These are phyloP conservation scores for Cyamopsis tetragonoloba DNA, from an alignment of 306 rosid genomes.

Conservation along the genomic window DNA sequence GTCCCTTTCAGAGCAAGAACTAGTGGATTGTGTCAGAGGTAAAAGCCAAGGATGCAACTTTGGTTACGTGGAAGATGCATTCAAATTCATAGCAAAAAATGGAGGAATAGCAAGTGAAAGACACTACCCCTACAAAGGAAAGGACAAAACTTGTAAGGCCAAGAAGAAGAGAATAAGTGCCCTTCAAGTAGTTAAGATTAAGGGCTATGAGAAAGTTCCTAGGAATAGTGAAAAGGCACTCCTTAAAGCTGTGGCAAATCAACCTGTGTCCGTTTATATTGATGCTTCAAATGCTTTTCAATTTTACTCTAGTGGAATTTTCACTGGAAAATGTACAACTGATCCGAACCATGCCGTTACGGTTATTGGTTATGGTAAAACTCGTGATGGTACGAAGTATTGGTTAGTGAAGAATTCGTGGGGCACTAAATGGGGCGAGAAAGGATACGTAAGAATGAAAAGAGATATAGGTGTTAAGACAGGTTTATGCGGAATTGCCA, in stretches of 20 bases:
- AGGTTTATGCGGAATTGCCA: constrained; percentile 19
- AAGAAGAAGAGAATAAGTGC: not conserved
- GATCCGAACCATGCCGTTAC: not conserved
- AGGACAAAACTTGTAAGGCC: not conserved
- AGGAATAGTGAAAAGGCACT: constrained; percentile 9
- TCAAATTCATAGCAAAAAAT: not conserved
- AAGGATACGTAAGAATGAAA: constrained; percentile 24
- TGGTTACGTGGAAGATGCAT: constrained; percentile 10
- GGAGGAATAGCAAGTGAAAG: constrained; percentile 5
- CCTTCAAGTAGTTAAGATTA: not conserved
- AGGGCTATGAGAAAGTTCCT: constrained; percentile 10
- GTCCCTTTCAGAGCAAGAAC: constrained; percentile 21
- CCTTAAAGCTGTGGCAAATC: not conserved
- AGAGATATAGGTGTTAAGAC: not conserved
- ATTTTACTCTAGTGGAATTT: not conserved
- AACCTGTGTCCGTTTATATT: constrained; percentile 17
- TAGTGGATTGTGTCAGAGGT: constrained; percentile 17
- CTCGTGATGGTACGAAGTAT: constrained; percentile 1
- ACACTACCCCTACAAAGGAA: not conserved
- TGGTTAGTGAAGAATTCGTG: constrained; percentile 33
- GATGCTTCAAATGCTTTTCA: not conserved
- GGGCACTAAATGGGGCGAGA: constrained; percentile 30
- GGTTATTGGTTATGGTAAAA: constrained; percentile 21
- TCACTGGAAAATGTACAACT: not conserved
- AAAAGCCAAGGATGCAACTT: not conserved